Percentiles rank a stretch among this genome's conserved stretches.
These are phyloP conservation scores for Geranium rotundifolium DNA, from an alignment of 345 rosid genomes.

Conservation along the genomic window DNA sequence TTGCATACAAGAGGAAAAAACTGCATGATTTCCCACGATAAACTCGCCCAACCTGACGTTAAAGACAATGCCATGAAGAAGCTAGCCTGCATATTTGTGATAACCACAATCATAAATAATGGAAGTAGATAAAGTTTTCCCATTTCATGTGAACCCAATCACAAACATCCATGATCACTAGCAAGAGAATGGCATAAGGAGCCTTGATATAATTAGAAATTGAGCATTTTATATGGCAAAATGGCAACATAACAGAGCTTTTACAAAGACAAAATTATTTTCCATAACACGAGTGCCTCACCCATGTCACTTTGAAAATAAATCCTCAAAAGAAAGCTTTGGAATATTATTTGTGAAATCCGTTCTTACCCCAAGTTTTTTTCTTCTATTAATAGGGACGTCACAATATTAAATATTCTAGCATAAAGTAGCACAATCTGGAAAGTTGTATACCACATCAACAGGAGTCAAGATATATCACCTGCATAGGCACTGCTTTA, in stretches of 20 bases:
- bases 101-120: slow-evolving; percentile 3
- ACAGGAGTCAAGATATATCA: slow-evolving; percentile 8
- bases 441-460: not conserved
- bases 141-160: not conserved
- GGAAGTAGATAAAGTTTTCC: not conserved
- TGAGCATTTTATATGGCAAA: not conserved
- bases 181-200: not conserved
- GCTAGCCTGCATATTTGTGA: slow-evolving; percentile 52
- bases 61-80: slow-evolving; percentile 85
- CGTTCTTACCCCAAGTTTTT: not conserved
- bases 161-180: not conserved
- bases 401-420: not conserved
- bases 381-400: not conserved
- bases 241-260: not conserved
- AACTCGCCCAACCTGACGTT: slow-evolving; percentile 86
- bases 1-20: slow-evolving; percentile 46
- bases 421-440: not conserved
- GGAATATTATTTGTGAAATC: not conserved
- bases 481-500: slow-evolving; percentile 68
- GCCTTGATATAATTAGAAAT: not conserved
- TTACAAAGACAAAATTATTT: too few relatives aligned
- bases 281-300: too few relatives aligned
- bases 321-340: too few relatives aligned
- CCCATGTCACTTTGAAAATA: too few relatives aligned
- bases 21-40: slow-evolving; percentile 69